These are phyloP conservation scores for Talaromyces sp. DNA, from an alignment of 2,329 filamentous ascomycete species.

Conservation along the genomic window DNA sequence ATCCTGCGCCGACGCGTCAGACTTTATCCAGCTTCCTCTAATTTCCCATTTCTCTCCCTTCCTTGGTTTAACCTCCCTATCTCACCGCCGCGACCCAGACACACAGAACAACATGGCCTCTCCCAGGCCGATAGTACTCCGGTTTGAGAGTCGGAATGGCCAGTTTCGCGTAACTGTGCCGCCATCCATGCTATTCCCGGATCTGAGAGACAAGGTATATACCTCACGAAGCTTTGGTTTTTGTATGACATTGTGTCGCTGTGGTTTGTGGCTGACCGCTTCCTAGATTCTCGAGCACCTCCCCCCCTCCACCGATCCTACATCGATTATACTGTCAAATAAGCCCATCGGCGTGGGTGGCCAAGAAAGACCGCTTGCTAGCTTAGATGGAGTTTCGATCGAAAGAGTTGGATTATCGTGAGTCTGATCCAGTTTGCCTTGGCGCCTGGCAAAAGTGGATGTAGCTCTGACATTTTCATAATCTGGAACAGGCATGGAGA, in stretches of 20 bases:
- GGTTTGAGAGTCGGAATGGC: constrained; percentile 87
- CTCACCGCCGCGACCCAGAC: background rate
- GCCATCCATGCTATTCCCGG: constrained; percentile 65
- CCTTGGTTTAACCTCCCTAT: background rate
- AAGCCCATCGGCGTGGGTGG: constrained; percentile 54
- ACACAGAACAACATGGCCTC: constrained; percentile 27
- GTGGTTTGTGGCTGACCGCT: background rate
- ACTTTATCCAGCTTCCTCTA: background rate
- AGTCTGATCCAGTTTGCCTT: constrained; percentile 18
- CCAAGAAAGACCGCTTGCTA: constrained; percentile 50
- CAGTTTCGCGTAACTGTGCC: constrained; percentile 82
- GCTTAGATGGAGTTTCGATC: constrained; percentile 53
- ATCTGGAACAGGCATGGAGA: constrained; percentile 68
- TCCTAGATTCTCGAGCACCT: constrained; percentile 54
- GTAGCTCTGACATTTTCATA: background rate
- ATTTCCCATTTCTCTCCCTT: background rate
- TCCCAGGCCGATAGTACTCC: constrained; percentile 65
- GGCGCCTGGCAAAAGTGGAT: background rate
- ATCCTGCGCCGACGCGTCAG: background rate
- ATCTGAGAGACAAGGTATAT: constrained; percentile 46
- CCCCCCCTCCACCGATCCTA: constrained; percentile 51
- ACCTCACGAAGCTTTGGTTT: background rate
- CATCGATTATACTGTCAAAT: constrained; percentile 56
- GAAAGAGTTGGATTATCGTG: constrained; percentile 55
- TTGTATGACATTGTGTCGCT: constrained; percentile 5